Percentiles rank a stretch among this genome's conserved stretches.
Conservation (phyloP, 306 rosid genomes). For the Acacia melanoxylon region DNA sequence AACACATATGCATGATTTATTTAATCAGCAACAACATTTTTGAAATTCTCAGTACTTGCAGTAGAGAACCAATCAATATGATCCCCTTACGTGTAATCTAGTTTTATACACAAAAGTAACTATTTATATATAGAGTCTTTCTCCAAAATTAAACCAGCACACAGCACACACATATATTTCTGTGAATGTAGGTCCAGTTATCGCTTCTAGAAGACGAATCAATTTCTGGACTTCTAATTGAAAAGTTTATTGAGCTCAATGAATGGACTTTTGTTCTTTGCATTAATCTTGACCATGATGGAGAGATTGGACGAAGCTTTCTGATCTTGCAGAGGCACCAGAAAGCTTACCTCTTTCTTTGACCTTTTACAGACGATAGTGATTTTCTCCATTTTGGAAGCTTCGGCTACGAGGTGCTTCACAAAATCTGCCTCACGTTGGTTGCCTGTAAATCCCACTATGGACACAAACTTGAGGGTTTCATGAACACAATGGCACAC, state of each 20-base stretch:
- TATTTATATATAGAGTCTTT: no score
- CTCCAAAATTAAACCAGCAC: no score
- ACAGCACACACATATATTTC: no score
- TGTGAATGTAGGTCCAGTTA: not conserved
- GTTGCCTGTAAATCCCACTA: constrained; percentile 20
- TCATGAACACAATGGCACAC: constrained; percentile 9
- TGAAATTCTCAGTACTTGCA: no score
- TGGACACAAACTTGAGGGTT: constrained; percentile 3
- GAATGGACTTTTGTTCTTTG: not conserved
- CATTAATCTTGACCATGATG: not conserved
- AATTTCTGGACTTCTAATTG: not conserved
- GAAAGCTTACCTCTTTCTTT: not conserved
- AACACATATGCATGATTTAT: no score
- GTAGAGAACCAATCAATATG: no score
- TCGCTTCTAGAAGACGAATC: not conserved
- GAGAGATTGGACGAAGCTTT: constrained; percentile 20
- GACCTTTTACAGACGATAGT: constrained; percentile 6
- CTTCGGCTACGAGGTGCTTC: constrained; percentile 12
- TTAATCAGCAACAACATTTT: no score
- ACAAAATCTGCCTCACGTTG: constrained; percentile 32
- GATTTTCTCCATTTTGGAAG: not conserved
- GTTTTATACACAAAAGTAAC: no score
- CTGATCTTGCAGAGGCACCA: not conserved
- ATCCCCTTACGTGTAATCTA: no score
- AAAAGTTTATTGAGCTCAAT: not conserved